A percentile compares a stretch with the other conserved stretches of the same genome.
Conservation (phyloP, 2,329 filamentous ascomycete species). For the Diplodia corticola region DNA sequence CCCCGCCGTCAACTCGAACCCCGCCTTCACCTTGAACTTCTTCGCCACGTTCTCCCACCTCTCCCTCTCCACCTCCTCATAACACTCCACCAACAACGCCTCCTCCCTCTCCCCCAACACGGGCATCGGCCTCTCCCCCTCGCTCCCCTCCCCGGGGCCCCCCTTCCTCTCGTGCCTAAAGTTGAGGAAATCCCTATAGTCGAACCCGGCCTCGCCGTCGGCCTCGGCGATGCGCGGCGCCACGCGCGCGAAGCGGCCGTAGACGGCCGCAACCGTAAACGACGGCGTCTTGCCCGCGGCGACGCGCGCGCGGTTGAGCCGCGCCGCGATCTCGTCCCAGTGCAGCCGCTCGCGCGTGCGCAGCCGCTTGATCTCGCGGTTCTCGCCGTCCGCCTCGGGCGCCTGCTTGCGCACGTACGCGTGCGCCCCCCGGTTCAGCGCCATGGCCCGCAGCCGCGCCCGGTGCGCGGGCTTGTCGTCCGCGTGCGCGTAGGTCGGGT, state of each 20-base stretch:
- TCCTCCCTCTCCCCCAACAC: background rate
- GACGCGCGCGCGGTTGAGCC: conserved; percentile 4
- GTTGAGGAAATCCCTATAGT: conserved; percentile 38
- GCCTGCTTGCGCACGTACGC: background rate
- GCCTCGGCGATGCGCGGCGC: conserved; percentile 30
- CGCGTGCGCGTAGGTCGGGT: background rate
- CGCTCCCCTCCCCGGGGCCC: background rate
- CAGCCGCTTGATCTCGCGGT: conserved; percentile 36
- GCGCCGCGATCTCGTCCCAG: conserved; percentile 23
- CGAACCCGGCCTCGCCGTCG: conserved; percentile 36
- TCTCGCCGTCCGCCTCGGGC: conserved; percentile 33
- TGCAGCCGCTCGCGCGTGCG: conserved; percentile 28
- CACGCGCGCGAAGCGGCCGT: conserved; percentile 40
- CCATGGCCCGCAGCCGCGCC: background rate
- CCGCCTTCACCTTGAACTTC: conserved; percentile 4
- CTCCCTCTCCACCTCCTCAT: conserved; percentile 12
- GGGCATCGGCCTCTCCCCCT: background rate
- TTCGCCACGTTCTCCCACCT: conserved; percentile 6
- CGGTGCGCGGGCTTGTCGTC: background rate
- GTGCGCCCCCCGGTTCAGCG: background rate
- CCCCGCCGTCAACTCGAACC: background rate
- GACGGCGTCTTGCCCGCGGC: conserved; percentile 5
- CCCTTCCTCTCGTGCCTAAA: conserved; percentile 27
- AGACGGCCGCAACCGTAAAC: conserved; percentile 37
- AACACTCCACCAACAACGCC: background rate